phyloP scores from a whole-genome alignment of 306 rosid species.

The Fagus crenata region DNA sequence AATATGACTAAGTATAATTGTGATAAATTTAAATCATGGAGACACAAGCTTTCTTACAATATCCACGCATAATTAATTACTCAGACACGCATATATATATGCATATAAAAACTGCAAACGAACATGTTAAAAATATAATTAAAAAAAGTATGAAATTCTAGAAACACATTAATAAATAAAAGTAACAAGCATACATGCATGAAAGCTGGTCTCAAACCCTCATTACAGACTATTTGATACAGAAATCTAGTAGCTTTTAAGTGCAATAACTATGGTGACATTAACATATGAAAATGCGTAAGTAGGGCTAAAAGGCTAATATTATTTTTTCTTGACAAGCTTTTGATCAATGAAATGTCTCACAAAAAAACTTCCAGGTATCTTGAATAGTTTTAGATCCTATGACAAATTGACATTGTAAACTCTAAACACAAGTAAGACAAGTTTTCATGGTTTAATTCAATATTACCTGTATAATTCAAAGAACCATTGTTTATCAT shows the following conservation, averaged over 20 bases:
- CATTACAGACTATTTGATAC: not conserved
- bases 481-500: constrained; percentile 46
- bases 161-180: not conserved
- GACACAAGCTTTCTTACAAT: not conserved
- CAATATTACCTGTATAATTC: constrained; percentile 68
- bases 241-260: not conserved
- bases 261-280: not conserved
- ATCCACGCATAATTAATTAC: not conserved
- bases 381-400: not conserved
- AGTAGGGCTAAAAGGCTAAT: not conserved
- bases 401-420: not conserved
- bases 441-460: constrained; percentile 11
- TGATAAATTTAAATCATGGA: not conserved
- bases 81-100: not conserved
- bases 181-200: not conserved
- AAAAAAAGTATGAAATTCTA: not conserved
- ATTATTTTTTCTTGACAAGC: not conserved
- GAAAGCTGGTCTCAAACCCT: not conserved
- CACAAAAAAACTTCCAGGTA: not conserved
- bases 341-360: not conserved
- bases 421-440: constrained; percentile 15
- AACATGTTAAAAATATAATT: not conserved
- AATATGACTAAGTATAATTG: not conserved
- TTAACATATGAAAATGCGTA: not conserved
- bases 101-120: not conserved